Base-by-base conservation (phyloP, 192 early-diverging fungal genomes). In the Phlyctochytrium arcticum region DNA sequence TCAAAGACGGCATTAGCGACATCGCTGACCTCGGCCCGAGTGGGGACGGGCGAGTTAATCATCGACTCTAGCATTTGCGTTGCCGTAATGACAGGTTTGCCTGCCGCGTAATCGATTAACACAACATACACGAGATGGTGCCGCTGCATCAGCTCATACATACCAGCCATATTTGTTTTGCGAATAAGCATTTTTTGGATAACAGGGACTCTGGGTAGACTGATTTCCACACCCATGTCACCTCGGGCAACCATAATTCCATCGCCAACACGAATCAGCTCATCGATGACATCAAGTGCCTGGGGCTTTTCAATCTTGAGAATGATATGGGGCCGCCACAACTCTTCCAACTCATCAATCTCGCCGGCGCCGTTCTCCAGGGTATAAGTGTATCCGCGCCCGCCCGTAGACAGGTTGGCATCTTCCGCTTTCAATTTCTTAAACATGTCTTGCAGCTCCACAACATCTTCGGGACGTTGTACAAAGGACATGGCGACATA, bases 171-270 rank as follows among this genome's bases (percentile, higher is more conserved):
- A 64, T 83, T 83, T 24, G 71, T 58, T 51, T 84, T 84, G 12
- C 75, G 55, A 37, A 84, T 84, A 21, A 84, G 64, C 36, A 72
- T 75, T 56, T 84, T 84, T 55, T 84, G 82, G 36, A 82, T 79
- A 44, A 84, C 61, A 6, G 82, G 82, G 1, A 84, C 81, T 36
- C 70, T 56, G 53, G 80, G 78, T 48, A 84, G 37, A 23, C 67
- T 61, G 46, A 74, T 65, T 73, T 84, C 82, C 4, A 84, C 82
- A 1, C 82, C 82, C 56, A 84, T 58, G 68, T 84, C 82, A 5
- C 82, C 82, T 36, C 82, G 60, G 17, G 82, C 82, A 51, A 84
- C 82, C 82, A 84, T 84, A 54, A 84, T 84, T 5, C 80, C 80
- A 48, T 81, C 76, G 0, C 83, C 60, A 48, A 75, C 58, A 4